Base-by-base conservation (phyloP, 345 rosid species). In the Rhizophora mangle region DNA sequence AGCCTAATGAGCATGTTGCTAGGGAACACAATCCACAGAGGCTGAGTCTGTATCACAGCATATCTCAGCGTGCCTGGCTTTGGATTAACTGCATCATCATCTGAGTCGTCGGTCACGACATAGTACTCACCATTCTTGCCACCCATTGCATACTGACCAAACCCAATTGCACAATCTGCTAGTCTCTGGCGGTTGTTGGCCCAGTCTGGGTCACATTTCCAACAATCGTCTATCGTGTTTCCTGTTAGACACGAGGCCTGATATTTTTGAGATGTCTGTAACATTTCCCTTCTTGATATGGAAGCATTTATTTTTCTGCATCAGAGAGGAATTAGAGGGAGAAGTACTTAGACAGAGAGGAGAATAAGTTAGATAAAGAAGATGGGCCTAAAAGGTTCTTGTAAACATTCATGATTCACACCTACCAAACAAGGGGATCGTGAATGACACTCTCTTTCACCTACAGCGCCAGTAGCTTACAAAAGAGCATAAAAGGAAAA, bases 141-240 rank as follows among this genome's bases (percentile, higher is more conserved):
- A 10, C 99, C 99, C 52, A 85, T 70, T 0, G 99, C 99, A 24
- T 92, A 85, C 74, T 91, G 96, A 16, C 99, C 99, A 76, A 95
- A 95, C 67, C 99, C 99, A 29, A 95, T 92, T 1, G 81, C 92
- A 63, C 99, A 95, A 60, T 95, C 96, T 19, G 97, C 99, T 16
- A 95, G 85, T 13, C 86, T 65, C 71, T 91, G 97, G 53, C 97
- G 92, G 83, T 92, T 83, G 85, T 82, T 87, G 67, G 97, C 79
- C 98, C 98, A 94, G 77, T 89, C 83, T 7, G 97, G 97, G 91
- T 91, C 92, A 47, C 96, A 95, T 75, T 92, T 91, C 99, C 97
- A 95, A 81, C 99, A 95, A 79, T 95, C 99, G 64, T 95, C 99
- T 15, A 95, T 87, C 36, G 99, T 97, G 81, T 95, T 95, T 3